Evolutionary conservation across 495 filamentous ascomycete species (phyloP).

Genomic region (Mytilinidion resinicola): DNA sequence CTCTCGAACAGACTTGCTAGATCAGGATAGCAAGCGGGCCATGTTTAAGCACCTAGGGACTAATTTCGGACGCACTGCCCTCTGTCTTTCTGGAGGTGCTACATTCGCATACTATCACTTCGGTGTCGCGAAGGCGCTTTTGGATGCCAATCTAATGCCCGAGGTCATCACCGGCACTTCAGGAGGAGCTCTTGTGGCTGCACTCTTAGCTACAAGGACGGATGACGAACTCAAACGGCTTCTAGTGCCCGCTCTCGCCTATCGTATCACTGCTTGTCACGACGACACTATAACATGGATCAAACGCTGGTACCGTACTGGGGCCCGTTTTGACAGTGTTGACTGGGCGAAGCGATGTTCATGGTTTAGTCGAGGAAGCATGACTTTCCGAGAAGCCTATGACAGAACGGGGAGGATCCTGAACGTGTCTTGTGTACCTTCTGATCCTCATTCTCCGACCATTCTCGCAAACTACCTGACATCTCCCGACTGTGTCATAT

Average conservation of each 20-base stretch:
- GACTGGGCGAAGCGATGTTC: conserved; percentile 81
- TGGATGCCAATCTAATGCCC: conserved; percentile 80
- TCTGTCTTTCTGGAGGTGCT: conserved; percentile 91
- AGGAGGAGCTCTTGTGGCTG: conserved; percentile 87
- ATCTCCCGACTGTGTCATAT: conserved; percentile 92
- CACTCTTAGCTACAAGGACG: conserved; percentile 79
- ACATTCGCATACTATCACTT: conserved; percentile 97
- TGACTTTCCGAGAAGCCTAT: conserved; percentile 93
- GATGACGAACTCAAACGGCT: conserved; percentile 82
- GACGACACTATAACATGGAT: conserved; percentile 72
- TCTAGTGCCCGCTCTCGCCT: conserved; percentile 76
- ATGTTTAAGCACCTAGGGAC: conserved; percentile 82
- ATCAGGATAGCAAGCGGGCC: conserved; percentile 67
- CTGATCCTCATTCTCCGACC: conserved; percentile 87
- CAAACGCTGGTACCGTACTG: conserved; percentile 81
- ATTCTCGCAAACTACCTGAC: conserved; percentile 93
- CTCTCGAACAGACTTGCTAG: conserved; percentile 56
- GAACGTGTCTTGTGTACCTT: conserved; percentile 95
- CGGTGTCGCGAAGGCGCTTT: conserved; percentile 81
- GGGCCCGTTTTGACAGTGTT: conserved; percentile 85
- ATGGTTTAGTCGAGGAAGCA: conserved; percentile 85
- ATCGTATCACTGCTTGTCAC: conserved; percentile 77
- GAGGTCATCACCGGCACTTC: conserved; percentile 95
- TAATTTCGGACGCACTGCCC: conserved; percentile 86
- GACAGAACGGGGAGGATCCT: conserved; percentile 88